Evolutionary conservation across 208 protist species (phyloP), one percentile per base, ranked within the genome.

Genomic region (Acanthamoeba sp.): DNA sequence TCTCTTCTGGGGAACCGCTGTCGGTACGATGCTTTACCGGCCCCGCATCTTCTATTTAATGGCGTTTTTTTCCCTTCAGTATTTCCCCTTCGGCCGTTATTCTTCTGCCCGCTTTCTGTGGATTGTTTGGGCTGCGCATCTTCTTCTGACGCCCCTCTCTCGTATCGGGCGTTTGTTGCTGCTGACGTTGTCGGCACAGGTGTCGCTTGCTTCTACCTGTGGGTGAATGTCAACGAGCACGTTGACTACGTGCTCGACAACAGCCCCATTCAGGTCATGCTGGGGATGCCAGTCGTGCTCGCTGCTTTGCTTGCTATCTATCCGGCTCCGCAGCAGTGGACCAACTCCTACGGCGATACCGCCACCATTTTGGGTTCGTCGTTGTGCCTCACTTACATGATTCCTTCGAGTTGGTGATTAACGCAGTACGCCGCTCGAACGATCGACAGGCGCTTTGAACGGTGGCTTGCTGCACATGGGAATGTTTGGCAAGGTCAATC

Each of bases 341-440:
- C 62, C 62, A 71, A 71, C 62, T 71, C 62, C 29, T 71, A 71
- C 29, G 62, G 62, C 62, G 62, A 71, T 22, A 71, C 62, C 29
- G 62, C 62, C 62, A 71, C 62, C 62, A 71, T 71, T 71, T 71
- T 71, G 62, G 62, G 62, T 71, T 71, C 62, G 62, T 71, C 18
- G 57, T 64, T 64, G 16, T 24, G 27, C 18, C 50, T 14, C 22
- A 20, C 50, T 10, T 14, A 48, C 52, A 29, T 29, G 55, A 1
- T 12, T 50, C 18, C 20, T 62, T 16, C 55, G 24, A 24, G 24
- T 27, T 24, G 4, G 18, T 29, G 55, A 0, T 24, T 62, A n/a
- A 62, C 7, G 22, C 3, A 62, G 22, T 1, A 29, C 18, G 9
- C 24, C 55, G 24, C 55, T 16, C 45, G 45, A 4, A 12, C 45